Percentiles rank a stretch among this genome's conserved stretches.
Evolutionary conservation across 345 rosid genomes (phyloP).

Genomic region (Citrus maxima): DNA sequence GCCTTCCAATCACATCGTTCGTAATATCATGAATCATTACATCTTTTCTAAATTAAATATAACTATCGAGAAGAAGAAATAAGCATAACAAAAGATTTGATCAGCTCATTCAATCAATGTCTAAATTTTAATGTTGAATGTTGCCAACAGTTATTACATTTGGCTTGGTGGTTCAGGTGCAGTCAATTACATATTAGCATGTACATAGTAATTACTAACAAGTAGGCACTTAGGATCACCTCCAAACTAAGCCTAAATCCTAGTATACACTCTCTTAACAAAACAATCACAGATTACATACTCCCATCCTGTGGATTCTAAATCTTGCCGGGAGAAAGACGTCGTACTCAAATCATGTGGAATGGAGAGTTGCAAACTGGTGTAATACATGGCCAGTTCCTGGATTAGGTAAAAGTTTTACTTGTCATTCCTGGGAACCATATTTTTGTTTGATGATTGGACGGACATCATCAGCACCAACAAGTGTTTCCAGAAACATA

Average conservation of each 20-base stretch:
- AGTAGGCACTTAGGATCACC: neutral
- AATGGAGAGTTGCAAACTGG: neutral
- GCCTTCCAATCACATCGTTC: neutral
- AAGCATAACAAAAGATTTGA: neutral
- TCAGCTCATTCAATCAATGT: neutral
- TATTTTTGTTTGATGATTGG: constrained; percentile 18
- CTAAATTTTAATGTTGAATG: neutral
- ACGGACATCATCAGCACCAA: constrained; percentile 17
- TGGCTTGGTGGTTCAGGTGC: neutral
- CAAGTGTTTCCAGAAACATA: constrained; percentile 18
- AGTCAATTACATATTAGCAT: neutral
- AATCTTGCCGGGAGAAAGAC: neutral
- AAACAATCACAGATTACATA: neutral
- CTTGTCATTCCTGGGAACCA: neutral
- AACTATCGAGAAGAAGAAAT: neutral
- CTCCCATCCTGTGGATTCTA: neutral
- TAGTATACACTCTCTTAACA: neutral
- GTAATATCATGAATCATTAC: neutral
- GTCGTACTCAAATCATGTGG: neutral
- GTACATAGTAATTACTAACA: neutral
- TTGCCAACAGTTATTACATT: neutral
- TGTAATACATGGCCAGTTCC: neutral
- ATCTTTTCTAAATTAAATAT: no score
- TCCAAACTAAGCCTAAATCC: constrained; percentile 2
- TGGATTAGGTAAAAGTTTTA: neutral